Evolutionary conservation across 495 filamentous ascomycete genomes (phyloP), one percentile per base, ranked within the genome.

Genomic region (Lophiotrema nucula): DNA sequence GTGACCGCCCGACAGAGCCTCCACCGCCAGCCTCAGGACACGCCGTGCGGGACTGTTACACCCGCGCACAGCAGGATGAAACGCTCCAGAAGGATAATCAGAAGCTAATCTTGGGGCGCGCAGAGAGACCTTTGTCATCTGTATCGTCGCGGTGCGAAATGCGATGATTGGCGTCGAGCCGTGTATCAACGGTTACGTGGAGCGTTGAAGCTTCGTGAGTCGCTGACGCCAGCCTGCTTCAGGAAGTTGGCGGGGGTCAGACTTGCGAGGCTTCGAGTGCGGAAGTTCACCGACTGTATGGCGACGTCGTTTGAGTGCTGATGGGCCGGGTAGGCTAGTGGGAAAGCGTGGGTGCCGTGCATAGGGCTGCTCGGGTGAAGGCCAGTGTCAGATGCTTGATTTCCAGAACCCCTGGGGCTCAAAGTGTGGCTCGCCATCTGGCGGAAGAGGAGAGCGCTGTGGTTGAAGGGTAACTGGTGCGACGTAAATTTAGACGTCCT

Each of bases 271-370:
- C 11, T 8, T 11, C 10, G 39, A 43, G 10, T 10, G 18, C 10
- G 11, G 43, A 38, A 39, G 33, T 56, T 65, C 62, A 65, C 62
- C 62, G 62, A 65, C 62, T 47, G 49, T 18, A 15, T 25, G 60
- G 33, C 47, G 41, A 63, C 58, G 54, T n/a, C n/a, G n/a, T n/a
- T n/a, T n/a, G n/a, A n/a, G 62, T 65, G 63, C 58, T 61, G 58
- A 61, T 56, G 1, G 51, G 46, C 57, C 50, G 62, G 62, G 47
- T 53, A 47, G 28, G 52, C 62, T 61, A 58, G 58, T 35, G 27
- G 23, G 33, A 26, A 46, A 49, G 41, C 42, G 49, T 55, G 49
- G 52, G 53, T 50, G 53, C 43, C 38, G 47, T 62, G 63, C 63
- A 56, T 66, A 66, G 63, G 63, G 63, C 63, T 66, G 63, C 47